A percentile compares a stretch with the other conserved stretches of the same genome.
Evolutionary conservation across 192 early-diverging fungal genomes (phyloP).

Genomic region (Coemansia aciculifera): DNA sequence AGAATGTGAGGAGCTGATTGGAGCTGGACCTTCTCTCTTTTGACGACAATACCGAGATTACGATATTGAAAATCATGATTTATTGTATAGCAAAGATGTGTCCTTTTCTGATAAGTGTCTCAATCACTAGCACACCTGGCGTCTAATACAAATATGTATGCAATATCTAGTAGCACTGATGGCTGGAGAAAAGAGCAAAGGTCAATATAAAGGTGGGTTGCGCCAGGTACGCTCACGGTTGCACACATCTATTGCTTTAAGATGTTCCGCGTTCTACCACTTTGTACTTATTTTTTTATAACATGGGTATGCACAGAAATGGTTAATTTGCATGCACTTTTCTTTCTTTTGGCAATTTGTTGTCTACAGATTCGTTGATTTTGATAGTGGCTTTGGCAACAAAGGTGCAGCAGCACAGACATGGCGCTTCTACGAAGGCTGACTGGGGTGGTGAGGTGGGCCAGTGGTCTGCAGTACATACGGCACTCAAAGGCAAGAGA

Average conservation of each 20-base stretch:
- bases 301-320: not conserved
- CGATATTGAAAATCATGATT: not conserved
- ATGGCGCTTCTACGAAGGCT: not conserved
- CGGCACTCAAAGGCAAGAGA: not conserved
- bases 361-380: not conserved
- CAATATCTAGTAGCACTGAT: not conserved
- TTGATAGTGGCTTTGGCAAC: not conserved
- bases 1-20: not conserved
- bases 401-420: not conserved
- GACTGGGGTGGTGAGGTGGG: not conserved
- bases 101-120: not conserved
- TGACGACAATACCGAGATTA: not conserved
- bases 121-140: not conserved
- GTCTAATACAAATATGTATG: not conserved
- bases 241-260: no score
- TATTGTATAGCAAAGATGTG: conserved; percentile 4
- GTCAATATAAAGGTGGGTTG: not conserved
- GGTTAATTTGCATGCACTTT: not conserved
- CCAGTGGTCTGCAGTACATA: not conserved
- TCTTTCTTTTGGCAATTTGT: not conserved
- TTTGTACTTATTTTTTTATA: not conserved
- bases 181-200: not conserved
- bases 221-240: not conserved
- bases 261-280: not conserved
- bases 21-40: not conserved